Base-by-base conservation (phyloP, 2,329 filamentous ascomycete genomes). In the Trichoderma citrinoviride region DNA sequence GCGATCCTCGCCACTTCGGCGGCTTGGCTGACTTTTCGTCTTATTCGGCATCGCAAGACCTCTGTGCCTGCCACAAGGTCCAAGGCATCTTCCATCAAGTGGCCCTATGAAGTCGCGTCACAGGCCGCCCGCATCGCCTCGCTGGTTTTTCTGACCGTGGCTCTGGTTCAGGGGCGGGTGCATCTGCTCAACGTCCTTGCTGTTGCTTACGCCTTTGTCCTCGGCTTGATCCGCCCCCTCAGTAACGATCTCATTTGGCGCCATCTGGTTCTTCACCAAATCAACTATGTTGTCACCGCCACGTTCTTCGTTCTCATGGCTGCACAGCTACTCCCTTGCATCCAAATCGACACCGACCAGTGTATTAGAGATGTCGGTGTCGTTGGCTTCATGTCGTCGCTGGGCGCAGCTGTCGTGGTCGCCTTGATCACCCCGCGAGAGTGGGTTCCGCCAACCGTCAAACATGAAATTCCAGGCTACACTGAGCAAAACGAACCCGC, bases 371-470 rank as follows among this genome's bases (percentile, higher is more conserved):
- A 74, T 49, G 63, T 71, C 19, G 71, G 73, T 46, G 67, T 78
- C 52, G 69, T 77, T 15, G 77, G 74, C 41, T 75, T 75, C 44
- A 70, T 81, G 33, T 67, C 73, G 1, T 74, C 77, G 23, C 72
- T 83, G 33, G 71, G 72, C 5, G 73, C 74, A 29, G 75, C 78
- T 27, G 72, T 78, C 40, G 53, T 77, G 50, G 65, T 82, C 41
- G 80, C 83, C 61, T 66, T 80, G 40, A 67, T 73, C 50, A 83
- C 83, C 1, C 83, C 82, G 0, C 77, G 82, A 65, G 80, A 82
- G 71, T 85, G 83, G 83, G 68, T 78, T 3, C 81, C 81, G 17
- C 79, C 82, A 4, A 75, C 75, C 5, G 66, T 79, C 46, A 73
- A 77, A 37, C 71, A 77, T 55, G 74, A 77, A 29, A 71, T 80